Percentiles rank a stretch among this genome's conserved stretches.
Evolutionary conservation across 352 stramenopile species (phyloP).

Genomic region (Pilasporangium apinafurcum): DNA sequence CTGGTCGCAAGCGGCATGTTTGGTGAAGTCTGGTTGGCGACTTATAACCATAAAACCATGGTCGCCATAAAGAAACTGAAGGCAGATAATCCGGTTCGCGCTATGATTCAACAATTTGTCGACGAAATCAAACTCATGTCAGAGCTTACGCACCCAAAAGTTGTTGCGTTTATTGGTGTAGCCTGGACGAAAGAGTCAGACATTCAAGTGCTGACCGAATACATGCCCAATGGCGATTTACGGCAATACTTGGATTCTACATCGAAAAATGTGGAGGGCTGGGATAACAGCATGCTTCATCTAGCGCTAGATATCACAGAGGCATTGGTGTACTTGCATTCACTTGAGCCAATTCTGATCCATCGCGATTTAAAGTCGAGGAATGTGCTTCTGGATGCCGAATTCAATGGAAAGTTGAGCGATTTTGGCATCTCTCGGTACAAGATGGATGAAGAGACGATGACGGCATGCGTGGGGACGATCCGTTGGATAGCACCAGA

Average conservation of each 20-base stretch:
- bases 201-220: constrained; percentile 4
- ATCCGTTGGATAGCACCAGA: constrained; percentile 12
- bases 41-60: constrained; percentile 4
- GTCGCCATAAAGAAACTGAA: constrained; percentile 15
- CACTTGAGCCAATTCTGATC: constrained; percentile 3
- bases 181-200: constrained; percentile 8
- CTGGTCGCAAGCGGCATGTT: constrained; percentile 8
- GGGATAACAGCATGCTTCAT: not conserved
- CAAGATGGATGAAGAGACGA: no score
- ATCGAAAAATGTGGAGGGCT: not conserved
- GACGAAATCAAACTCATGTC: constrained; percentile 9
- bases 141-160: constrained; percentile 4
- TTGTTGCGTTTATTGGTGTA: constrained; percentile 11
- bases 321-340: constrained; percentile 11
- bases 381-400: constrained; percentile 2
- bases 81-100: constrained; percentile 2
- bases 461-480: constrained; percentile 12
- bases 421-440: no score
- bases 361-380: constrained; percentile 6
- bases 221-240: constrained; percentile 5
- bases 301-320: constrained; percentile 6
- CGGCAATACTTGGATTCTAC: constrained; percentile 1
- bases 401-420: constrained; percentile 3
- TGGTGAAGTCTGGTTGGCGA: constrained; percentile 12
- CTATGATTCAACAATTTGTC: constrained; percentile 3